Evolutionary conservation across 2,329 filamentous ascomycete species (phyloP).

Genomic region (Tolypocladium album): DNA sequence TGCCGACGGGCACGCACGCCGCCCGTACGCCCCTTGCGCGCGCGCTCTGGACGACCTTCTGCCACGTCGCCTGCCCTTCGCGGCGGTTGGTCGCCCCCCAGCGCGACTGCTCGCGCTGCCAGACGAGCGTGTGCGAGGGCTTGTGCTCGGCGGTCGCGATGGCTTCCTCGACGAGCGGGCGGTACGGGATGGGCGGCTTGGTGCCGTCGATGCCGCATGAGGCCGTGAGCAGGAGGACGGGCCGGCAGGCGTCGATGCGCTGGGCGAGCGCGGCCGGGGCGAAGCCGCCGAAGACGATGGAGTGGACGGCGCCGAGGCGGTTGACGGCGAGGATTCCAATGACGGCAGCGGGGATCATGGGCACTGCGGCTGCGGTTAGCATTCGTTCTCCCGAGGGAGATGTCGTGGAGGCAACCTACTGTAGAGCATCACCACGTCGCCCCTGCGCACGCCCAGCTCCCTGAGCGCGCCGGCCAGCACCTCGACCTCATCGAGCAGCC

Average conservation of each 20-base stretch:
- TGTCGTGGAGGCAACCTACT: conserved; percentile 31
- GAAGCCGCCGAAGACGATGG: conserved; percentile 90
- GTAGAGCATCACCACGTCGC: conserved; percentile 84
- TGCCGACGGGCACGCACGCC: conserved; percentile 66
- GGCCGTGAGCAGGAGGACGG: conserved; percentile 70
- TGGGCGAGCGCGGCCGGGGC: conserved; percentile 72
- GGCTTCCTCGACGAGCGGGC: conserved; percentile 65
- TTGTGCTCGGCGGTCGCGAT: conserved; percentile 58
- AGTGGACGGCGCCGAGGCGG: conserved; percentile 77
- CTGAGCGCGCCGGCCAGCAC: conserved; percentile 70
- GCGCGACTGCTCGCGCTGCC: conserved; percentile 67
- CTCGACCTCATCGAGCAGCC: conserved; percentile 72
- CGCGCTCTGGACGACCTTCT: conserved; percentile 62
- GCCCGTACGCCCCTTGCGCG: conserved; percentile 56
- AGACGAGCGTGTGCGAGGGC: conserved; percentile 63
- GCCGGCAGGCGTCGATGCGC: conserved; percentile 72
- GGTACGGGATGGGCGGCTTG: conserved; percentile 71
- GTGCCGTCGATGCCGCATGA: conserved; percentile 85
- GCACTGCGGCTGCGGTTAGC: conserved; percentile 45
- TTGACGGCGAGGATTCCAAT: conserved; percentile 75
- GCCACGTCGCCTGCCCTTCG: conserved; percentile 71
- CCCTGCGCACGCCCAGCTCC: conserved; percentile 71
- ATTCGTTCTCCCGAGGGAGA: background rate
- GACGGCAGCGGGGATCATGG: conserved; percentile 87
- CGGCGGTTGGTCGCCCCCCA: conserved; percentile 62